Percentiles rank a stretch among this genome's conserved stretches.
Evolutionary conservation across 2,329 filamentous ascomycete genomes (phyloP).

Genomic region (Claviceps pazoutovae): DNA sequence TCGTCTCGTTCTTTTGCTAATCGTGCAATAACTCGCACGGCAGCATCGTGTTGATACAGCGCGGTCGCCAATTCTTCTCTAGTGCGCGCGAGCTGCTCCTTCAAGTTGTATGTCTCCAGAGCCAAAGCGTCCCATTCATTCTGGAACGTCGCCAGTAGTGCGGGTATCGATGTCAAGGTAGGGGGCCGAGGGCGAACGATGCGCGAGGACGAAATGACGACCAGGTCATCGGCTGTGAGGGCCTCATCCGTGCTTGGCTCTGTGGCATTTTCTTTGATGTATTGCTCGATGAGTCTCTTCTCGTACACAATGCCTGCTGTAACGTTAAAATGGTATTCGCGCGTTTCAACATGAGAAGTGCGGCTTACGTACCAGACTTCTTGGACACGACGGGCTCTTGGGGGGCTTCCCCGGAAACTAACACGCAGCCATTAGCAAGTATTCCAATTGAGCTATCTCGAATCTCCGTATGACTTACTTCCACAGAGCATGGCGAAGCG

Average conservation of each 20-base stretch:
- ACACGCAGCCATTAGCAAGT: background rate
- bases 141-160: constrained; percentile 85
- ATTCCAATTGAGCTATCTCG: too few relatives aligned
- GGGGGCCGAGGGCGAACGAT: constrained; percentile 81
- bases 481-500: constrained; percentile 31
- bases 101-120: constrained; percentile 79
- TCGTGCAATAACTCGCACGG: constrained; percentile 85
- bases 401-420: constrained; percentile 92
- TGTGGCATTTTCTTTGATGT: constrained; percentile 83
- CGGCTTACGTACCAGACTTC: constrained; percentile 60
- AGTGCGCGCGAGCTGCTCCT: constrained; percentile 79
- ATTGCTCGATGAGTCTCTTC: constrained; percentile 86
- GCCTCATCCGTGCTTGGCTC: constrained; percentile 85
- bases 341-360: background rate
- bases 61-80: constrained; percentile 87
- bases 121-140: constrained; percentile 96
- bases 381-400: constrained; percentile 89
- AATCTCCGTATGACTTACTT: constrained; percentile 21
- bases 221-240: constrained; percentile 68
- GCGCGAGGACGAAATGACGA: constrained; percentile 72
- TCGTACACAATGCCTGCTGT: constrained; percentile 72
- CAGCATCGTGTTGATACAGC: constrained; percentile 93
- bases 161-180: constrained; percentile 89
- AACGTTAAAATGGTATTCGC: background rate
- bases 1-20: constrained; percentile 87